phyloP scores from a whole-genome alignment of 495 filamentous ascomycete genomes.

The Penicillium cinerascens region DNA sequence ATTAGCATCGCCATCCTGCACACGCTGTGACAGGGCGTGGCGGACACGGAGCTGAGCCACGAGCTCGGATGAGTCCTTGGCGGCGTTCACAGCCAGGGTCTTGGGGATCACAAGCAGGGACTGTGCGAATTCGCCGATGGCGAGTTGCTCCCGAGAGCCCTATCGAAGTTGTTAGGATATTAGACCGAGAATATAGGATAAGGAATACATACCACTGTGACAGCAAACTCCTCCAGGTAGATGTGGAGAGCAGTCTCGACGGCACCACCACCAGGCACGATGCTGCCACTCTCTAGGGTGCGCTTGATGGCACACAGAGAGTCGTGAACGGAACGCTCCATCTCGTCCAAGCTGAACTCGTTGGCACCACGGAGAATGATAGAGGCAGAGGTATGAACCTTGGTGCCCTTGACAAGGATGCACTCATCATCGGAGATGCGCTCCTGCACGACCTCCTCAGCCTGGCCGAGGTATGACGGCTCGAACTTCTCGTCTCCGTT shows the following conservation, averaged over 20 bases:
- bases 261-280: conserved; percentile 93
- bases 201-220: conserved; percentile 68
- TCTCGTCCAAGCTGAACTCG: conserved; percentile 96
- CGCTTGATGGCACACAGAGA: conserved; percentile 95
- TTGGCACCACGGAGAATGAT: conserved; percentile 96
- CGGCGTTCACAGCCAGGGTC: conserved; percentile 94
- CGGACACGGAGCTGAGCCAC: conserved; percentile 92
- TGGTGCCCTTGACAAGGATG: conserved; percentile 94
- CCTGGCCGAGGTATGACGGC: conserved; percentile 77
- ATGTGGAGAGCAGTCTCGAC: conserved; percentile 99
- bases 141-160: conserved; percentile 95
- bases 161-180: conserved; percentile 26
- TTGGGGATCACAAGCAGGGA: conserved; percentile 93
- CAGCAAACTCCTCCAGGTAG: conserved; percentile 98
- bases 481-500: conserved; percentile 99
- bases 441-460: conserved; percentile 95
- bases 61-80: conserved; percentile 91
- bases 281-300: conserved; percentile 92
- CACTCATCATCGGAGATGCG: conserved; percentile 98
- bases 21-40: conserved; percentile 90
- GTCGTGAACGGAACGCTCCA: conserved; percentile 98
- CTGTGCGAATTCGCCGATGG: conserved; percentile 95
- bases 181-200: background rate
- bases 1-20: conserved; percentile 74
- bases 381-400: conserved; percentile 86